These are phyloP conservation scores for Tolypocladium ophioglossoides DNA, from an alignment of 2,329 filamentous ascomycete species.

Conservation along the genomic window DNA sequence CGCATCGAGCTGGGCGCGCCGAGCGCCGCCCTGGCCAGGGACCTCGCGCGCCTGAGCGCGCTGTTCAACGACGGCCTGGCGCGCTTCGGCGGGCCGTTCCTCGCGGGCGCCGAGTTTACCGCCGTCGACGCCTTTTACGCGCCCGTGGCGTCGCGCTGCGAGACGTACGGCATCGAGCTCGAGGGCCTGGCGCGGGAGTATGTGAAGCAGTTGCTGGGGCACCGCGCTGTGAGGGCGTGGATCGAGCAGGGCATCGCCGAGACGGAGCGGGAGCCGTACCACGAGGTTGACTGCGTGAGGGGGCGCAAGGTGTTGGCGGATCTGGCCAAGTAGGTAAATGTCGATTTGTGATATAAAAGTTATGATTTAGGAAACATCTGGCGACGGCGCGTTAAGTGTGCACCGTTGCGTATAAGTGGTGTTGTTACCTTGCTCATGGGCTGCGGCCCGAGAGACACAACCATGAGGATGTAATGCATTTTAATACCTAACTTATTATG, in stretches of 20 bases:
- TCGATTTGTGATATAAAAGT: not conserved
- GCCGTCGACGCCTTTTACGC: conserved; percentile 31
- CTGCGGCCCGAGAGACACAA: too few species aligned
- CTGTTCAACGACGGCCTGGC: conserved; percentile 27
- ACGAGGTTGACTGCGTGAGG: conserved; percentile 24
- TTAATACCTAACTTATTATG: too few species aligned
- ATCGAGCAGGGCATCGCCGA: conserved; percentile 25
- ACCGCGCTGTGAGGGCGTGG: conserved; percentile 27
- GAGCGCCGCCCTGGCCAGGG: conserved; percentile 18
- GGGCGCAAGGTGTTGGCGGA: conserved; percentile 20
- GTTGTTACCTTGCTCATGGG: too few species aligned
- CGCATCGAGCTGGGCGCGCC: conserved; percentile 21
- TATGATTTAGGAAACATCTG: too few species aligned
- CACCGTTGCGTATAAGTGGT: too few species aligned
- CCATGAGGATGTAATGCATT: too few species aligned
- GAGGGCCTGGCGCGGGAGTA: conserved; percentile 20
- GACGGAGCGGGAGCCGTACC: conserved; percentile 23
- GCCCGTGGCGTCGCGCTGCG: conserved; percentile 26
- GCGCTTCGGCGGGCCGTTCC: conserved; percentile 29
- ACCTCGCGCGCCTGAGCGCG: conserved; percentile 23
- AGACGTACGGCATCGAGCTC: conserved; percentile 25
- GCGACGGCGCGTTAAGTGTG: too few species aligned
- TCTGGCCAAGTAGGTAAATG: conserved; percentile 7
- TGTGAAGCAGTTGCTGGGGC: conserved; percentile 19
- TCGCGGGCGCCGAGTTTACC: conserved; percentile 26